Base-by-base conservation (phyloP, 2,329 filamentous ascomycete genomes). In the Leptographium radiaticola region DNA sequence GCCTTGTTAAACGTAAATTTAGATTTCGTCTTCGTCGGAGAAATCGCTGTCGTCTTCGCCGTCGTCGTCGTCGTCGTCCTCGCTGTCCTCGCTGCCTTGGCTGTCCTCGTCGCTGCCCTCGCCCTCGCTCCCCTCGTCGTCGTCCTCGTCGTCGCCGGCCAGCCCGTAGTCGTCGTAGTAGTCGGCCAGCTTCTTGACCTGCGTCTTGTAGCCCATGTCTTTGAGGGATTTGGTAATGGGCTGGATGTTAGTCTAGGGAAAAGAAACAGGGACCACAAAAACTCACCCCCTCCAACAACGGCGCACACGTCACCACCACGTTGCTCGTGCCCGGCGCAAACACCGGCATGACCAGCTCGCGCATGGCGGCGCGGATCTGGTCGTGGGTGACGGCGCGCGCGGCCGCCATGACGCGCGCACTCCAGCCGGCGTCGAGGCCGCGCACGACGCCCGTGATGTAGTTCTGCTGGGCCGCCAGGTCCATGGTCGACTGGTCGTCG, bases 141-240 rank as follows among this genome's bases (percentile, higher is more conserved):
- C 81, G 5, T 80, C 79, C 0, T 76, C 81, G 4, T 76, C 78
- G 2, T 72, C 74, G 2, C 75, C 76, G 65, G 86, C 77, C 48
- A 96, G 70, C 0, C 91, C 91, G 65, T 97, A 97, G 63, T 89
- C 87, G 59, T 96, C 88, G 66, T 94, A 82, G 67, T 95, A 97
- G 62, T 86, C 78, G 44, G 83, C 81, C 50, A 97, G 74, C 33
- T 84, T 75, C 64, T 84, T 83, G 42, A 87, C 76, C 64, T 87
- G 78, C 0, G 86, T 84, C 66, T 83, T 84, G 73, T 95, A 98
- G 0, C 89, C 89, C 54, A 81, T 83, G 1, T 72, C 73, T 60
- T 81, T 76, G 62, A 97, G 87, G 2, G 85, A 83, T 60, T 83
- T 83, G 62, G 85, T 80, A 61, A 95, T 81, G 56, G 77, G 78